A percentile compares a stretch with the other conserved stretches of the same genome.
phyloP scores from a whole-genome alignment of 2,329 filamentous ascomycete genomes.

The Truncatella angustata region DNA sequence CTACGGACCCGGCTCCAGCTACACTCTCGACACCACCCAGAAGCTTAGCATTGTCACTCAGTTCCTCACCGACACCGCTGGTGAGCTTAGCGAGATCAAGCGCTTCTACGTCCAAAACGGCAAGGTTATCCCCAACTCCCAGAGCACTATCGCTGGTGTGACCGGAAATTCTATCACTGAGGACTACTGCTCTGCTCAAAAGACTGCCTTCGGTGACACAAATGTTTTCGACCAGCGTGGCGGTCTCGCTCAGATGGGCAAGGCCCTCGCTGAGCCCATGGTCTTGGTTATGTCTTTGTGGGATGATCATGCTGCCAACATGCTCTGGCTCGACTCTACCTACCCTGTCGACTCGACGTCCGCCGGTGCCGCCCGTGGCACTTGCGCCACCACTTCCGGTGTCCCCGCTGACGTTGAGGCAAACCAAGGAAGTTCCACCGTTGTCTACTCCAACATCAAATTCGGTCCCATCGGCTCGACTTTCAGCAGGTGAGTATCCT shows the following conservation, averaged over 20 bases:
- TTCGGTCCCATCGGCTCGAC: conserved; percentile 46
- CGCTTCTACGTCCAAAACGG: conserved; percentile 60
- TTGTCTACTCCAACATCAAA: conserved; percentile 49
- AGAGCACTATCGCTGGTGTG: conserved; percentile 28
- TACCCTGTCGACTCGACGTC: conserved; percentile 43
- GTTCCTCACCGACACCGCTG: conserved; percentile 45
- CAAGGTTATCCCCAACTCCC: conserved; percentile 41
- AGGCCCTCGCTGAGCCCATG: conserved; percentile 53
- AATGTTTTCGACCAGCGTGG: conserved; percentile 50
- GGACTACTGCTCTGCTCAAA: conserved; percentile 53
- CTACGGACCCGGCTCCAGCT: conserved; percentile 53
- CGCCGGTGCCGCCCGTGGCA: conserved; percentile 44
- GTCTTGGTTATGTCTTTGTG: conserved; percentile 59
- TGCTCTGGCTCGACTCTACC: conserved; percentile 58
- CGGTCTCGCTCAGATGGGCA: conserved; percentile 51
- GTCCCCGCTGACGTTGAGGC: conserved; percentile 41
- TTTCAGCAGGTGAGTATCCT: conserved; percentile 19
- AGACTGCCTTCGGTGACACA: conserved; percentile 51
- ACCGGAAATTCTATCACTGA: conserved; percentile 43
- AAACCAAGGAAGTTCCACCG: conserved; percentile 34
- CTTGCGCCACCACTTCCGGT: conserved; percentile 44
- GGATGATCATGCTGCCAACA: conserved; percentile 46
- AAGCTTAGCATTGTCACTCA: conserved; percentile 61
- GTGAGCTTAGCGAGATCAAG: conserved; percentile 50
- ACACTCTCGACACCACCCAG: conserved; percentile 51